phyloP scores from a whole-genome alignment of 257 asterid species.

The Nicotiana tomentosiformis region DNA sequence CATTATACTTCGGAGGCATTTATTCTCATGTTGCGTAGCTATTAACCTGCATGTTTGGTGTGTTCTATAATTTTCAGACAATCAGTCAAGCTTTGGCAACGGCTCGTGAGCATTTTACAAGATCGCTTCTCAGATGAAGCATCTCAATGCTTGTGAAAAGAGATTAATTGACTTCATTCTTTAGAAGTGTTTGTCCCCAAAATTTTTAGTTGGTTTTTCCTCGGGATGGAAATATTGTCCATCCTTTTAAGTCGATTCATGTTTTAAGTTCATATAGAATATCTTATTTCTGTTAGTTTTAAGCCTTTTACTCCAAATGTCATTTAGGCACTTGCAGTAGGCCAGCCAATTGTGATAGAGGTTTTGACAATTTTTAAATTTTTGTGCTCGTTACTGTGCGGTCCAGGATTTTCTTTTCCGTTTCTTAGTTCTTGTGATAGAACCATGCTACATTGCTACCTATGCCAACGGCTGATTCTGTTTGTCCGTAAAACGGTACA shows the following conservation, averaged over 20 bases:
- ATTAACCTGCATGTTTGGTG: not conserved
- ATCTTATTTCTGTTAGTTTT: not conserved
- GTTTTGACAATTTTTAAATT: not conserved
- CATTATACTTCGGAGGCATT: not conserved
- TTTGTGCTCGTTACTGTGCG: not conserved
- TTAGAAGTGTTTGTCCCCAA: not conserved
- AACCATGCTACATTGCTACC: not conserved
- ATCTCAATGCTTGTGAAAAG: not conserved
- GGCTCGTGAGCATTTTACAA: constrained; percentile 66
- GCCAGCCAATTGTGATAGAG: not conserved
- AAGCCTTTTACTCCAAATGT: not conserved
- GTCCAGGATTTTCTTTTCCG: not conserved
- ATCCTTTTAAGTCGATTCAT: not conserved
- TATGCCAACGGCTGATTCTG: not conserved
- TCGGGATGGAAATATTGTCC: not conserved
- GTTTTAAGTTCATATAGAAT: not conserved
- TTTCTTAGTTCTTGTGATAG: not conserved
- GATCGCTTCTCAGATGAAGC: constrained; percentile 60
- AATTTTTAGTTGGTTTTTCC: not conserved
- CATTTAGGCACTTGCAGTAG: not conserved
- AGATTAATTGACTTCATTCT: not conserved
- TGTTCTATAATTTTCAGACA: constrained; percentile 37
- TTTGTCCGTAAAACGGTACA: too few species aligned
- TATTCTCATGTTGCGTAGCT: not conserved
- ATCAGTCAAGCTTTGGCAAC: constrained; percentile 64